These are phyloP conservation scores for Schwanniomyces polymorphus DNA, from an alignment of 805 yeast species.

Conservation along the genomic window DNA sequence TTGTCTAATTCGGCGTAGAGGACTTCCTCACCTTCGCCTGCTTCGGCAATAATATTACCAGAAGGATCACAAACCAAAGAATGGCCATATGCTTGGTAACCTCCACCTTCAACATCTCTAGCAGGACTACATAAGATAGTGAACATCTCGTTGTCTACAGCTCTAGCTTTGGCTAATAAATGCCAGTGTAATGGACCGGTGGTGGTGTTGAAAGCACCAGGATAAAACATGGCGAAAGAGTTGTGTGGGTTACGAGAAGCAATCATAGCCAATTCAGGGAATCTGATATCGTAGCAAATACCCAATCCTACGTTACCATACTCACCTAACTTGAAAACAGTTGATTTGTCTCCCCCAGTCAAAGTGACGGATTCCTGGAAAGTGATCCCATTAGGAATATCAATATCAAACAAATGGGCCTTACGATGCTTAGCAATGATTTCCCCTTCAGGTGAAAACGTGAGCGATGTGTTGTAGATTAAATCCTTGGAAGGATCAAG, in stretches of 20 bases:
- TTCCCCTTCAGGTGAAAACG: slow-evolving; percentile 71
- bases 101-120: slow-evolving; percentile 57
- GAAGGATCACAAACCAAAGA: slow-evolving; percentile 44
- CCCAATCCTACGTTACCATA: slow-evolving; percentile 79
- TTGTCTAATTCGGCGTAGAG: slow-evolving; percentile 41
- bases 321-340: slow-evolving; percentile 67
- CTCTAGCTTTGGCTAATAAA: slow-evolving; percentile 67
- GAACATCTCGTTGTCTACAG: slow-evolving; percentile 72
- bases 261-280: slow-evolving; percentile 72
- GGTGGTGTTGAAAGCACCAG: slow-evolving; percentile 82
- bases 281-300: slow-evolving; percentile 80
- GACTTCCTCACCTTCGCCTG: slow-evolving; percentile 46
- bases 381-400: slow-evolving; percentile 85
- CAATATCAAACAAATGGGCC: slow-evolving; percentile 84
- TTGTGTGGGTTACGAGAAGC: slow-evolving; percentile 61
- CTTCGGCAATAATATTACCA: slow-evolving; percentile 44
- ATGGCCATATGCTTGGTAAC: slow-evolving; percentile 48
- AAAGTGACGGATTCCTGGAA: slow-evolving; percentile 80
- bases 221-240: slow-evolving; percentile 76
- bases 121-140: slow-evolving; percentile 88
- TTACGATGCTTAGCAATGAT: slow-evolving; percentile 84
- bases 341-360: slow-evolving; percentile 78
- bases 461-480: slow-evolving; percentile 68
- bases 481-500: slow-evolving; percentile 50
- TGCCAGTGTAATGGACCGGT: slow-evolving; percentile 88